Percentiles rank a stretch among this genome's conserved stretches.
Evolutionary conservation across 805 yeast genomes (phyloP).

Genomic region (Brettanomyces anomalus): DNA sequence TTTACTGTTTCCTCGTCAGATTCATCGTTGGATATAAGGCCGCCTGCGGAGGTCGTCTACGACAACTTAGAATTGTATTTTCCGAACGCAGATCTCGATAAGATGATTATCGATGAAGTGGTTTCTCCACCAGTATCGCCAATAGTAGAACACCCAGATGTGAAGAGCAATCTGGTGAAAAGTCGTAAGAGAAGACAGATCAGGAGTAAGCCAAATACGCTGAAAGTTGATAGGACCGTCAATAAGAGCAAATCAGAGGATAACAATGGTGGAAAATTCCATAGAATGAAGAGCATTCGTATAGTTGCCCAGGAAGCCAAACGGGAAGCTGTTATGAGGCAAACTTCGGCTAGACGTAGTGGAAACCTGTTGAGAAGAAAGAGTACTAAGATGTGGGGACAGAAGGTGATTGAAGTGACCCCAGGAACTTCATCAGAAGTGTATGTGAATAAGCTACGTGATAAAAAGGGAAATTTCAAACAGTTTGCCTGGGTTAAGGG

Average conservation of each 20-base stretch:
- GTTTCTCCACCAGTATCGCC: constrained; percentile 51
- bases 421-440: constrained; percentile 56
- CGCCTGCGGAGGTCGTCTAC: constrained; percentile 90
- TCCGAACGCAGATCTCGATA: constrained; percentile 87
- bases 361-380: constrained; percentile 48
- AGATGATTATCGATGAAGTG: constrained; percentile 75
- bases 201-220: not conserved
- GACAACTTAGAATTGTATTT: constrained; percentile 86
- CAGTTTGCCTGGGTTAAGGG: constrained; percentile 98
- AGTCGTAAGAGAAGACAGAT: not conserved
- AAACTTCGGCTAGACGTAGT: constrained; percentile 8
- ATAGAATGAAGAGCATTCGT: constrained; percentile 84
- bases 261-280: constrained; percentile 32
- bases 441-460: constrained; percentile 56
- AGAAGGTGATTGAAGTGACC: constrained; percentile 82
- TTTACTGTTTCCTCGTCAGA: constrained; percentile 7
- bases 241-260: constrained; percentile 3
- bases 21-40: constrained; percentile 60
- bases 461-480: constrained; percentile 57
- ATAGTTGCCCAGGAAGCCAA: constrained; percentile 89
- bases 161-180: constrained; percentile 3
- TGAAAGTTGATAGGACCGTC: not conserved
- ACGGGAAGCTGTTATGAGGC: constrained; percentile 41
- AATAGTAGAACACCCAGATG: not conserved
- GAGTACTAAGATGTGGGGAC: constrained; percentile 98